Base-by-base conservation (phyloP, 306 rosid genomes). In the Corylus avellana region DNA sequence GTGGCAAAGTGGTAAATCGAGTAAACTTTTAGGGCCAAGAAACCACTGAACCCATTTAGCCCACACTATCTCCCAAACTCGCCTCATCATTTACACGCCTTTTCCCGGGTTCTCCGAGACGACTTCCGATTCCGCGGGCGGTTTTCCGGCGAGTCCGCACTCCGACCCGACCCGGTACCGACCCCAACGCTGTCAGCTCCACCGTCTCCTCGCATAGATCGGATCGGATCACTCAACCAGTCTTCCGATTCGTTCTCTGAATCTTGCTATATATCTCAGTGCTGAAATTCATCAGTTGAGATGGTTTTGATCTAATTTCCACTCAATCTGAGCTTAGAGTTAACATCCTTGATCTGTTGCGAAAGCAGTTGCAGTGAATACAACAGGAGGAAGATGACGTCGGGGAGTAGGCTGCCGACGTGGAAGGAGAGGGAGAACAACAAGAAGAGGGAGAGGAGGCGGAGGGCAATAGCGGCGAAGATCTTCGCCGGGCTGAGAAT, bases 381-480 rank as follows among this genome's bases (percentile, higher is more conserved):
- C 12, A 48, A 8, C 2, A 48, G 51, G 75, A 48, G 12, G 53
- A 84, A 55, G 86, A 93, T 93, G 98, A 89, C 97, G 86, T 82
- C 92, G 58, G 98, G 97, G 81, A 77, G 88, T 72, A 86, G 97
- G 77, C 85, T 87, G 55, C 98, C 97, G 6, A 89, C 97, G 20
- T 92, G 92, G 96, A 90, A 88, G 90, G 98, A 92, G 90, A 88
- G 98, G 49, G 98, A 94, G 84, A 94, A 90, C 90, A 92, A 92
- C 87, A 94, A 92, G 86, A 87, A 80, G 82, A 83, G 97, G 16
- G 98, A 94, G 90, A 80, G 97, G 16, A 77, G 94, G 80, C 80
- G 96, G 22, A 88, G 96, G 77, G 98, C 97, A 12, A 90, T 90
- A 13, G 92, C 96, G 20, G 93, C 98, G 37, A 94, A 92, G 91